Conservation (phyloP, 768 basidiomycete species). For the Dioszegia crocea region DNA sequence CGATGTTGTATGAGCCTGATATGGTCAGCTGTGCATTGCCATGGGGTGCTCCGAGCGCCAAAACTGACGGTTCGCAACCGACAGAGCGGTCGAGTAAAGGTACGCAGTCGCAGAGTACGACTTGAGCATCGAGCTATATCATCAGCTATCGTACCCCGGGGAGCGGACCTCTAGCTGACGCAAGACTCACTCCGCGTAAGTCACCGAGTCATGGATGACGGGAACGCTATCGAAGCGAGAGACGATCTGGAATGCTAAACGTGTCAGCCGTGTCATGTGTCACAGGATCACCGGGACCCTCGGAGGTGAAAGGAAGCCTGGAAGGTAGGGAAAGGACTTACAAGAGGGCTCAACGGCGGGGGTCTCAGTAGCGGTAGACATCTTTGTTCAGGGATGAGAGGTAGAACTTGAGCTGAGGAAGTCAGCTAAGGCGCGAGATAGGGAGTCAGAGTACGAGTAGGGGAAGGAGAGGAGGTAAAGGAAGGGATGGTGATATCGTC, state of each 20-base stretch:
- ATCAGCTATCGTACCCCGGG: background rate
- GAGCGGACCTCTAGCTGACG: too few species aligned
- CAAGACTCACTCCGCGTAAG: conserved; percentile 37
- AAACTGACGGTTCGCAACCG: conserved; percentile 40
- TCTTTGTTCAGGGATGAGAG: background rate
- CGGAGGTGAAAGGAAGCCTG: background rate
- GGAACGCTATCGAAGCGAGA: conserved; percentile 42
- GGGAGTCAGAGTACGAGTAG: background rate
- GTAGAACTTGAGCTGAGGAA: background rate
- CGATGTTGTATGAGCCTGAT: conserved; percentile 45
- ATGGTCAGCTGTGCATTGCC: background rate
- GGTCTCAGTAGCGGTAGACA: background rate
- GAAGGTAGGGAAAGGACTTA: background rate
- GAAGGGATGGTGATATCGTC: background rate
- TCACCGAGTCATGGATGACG: conserved; percentile 44
- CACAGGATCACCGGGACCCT: background rate
- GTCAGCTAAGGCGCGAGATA: background rate
- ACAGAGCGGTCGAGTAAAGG: conserved; percentile 37
- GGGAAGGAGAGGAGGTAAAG: background rate
- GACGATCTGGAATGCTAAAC: conserved; percentile 45
- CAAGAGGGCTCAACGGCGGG: background rate
- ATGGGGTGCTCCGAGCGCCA: background rate
- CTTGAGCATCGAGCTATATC: conserved; percentile 33
- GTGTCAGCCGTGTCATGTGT: background rate
- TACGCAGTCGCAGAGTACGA: conserved; percentile 36